Evolutionary conservation across 768 basidiomycete species (phyloP).

Genomic region (Rhizopogon vulgaris): DNA sequence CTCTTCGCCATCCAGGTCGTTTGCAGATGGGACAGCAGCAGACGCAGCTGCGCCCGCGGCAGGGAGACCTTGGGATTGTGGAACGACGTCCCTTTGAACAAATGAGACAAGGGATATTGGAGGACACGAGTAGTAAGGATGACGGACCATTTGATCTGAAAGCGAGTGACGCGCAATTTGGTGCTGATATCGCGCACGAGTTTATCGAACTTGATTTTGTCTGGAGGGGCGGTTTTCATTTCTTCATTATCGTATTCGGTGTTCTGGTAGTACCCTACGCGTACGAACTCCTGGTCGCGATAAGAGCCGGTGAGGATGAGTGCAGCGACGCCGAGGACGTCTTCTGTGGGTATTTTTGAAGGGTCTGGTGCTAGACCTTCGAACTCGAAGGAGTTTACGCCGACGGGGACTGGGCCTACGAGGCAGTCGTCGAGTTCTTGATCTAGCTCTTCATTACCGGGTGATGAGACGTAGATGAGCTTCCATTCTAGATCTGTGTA

Average conservation of each 20-base stretch:
- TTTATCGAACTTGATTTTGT: constrained; percentile 65
- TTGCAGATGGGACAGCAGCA: constrained; percentile 68
- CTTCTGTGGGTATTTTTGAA: constrained; percentile 76
- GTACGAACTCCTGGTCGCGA: constrained; percentile 96
- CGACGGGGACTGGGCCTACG: constrained; percentile 95
- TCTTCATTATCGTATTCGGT: constrained; percentile 97
- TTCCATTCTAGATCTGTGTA: constrained; percentile 91
- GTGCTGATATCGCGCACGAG: constrained; percentile 83
- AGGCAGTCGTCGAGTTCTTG: constrained; percentile 98
- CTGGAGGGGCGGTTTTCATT: constrained; percentile 72
- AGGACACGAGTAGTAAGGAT: not conserved
- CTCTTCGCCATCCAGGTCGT: constrained; percentile 49
- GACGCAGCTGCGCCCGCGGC: constrained; percentile 61
- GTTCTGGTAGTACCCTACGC: constrained; percentile 98
- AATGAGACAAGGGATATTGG: not conserved
- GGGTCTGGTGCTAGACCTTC: constrained; percentile 82
- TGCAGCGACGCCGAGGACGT: constrained; percentile 93
- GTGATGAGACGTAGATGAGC: constrained; percentile 94
- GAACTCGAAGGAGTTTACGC: constrained; percentile 97
- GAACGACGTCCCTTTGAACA: constrained; percentile 53
- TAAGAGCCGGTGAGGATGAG: constrained; percentile 96
- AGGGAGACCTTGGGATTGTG: constrained; percentile 38
- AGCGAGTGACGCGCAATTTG: constrained; percentile 91
- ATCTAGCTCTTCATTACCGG: constrained; percentile 85
- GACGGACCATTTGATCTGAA: constrained; percentile 80